phyloP scores from a whole-genome alignment of 495 filamentous ascomycete genomes.

The Trichoderma asperelloides region DNA sequence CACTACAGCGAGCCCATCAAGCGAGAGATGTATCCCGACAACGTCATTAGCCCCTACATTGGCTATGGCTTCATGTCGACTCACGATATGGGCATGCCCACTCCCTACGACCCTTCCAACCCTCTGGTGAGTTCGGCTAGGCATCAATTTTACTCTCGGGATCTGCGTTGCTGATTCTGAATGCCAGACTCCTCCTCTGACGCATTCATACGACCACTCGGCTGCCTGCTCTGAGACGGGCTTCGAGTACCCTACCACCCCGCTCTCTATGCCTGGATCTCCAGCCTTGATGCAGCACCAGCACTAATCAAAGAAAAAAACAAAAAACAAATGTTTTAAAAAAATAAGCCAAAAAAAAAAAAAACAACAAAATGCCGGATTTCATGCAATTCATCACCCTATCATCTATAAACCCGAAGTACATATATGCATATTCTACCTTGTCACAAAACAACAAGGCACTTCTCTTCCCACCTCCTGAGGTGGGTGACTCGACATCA shows the following conservation, averaged over 20 bases:
- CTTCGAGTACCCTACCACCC: constrained; percentile 56
- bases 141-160: constrained; percentile 23
- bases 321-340: neutral
- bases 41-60: constrained; percentile 64
- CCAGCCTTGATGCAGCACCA: constrained; percentile 38
- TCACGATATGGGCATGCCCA: constrained; percentile 57
- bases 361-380: neutral
- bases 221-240: constrained; percentile 50
- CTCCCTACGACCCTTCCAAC: constrained; percentile 54
- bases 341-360: neutral
- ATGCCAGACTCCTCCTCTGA: constrained; percentile 72
- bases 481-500: neutral
- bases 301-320: neutral
- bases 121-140: constrained; percentile 56
- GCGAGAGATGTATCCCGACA: constrained; percentile 49
- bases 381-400: neutral
- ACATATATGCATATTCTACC: neutral
- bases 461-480: neutral
- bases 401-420: neutral
- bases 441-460: constrained; percentile 4
- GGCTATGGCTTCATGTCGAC: constrained; percentile 68
- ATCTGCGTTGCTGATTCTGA: constrained; percentile 39
- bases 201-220: constrained; percentile 72
- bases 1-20: constrained; percentile 56
- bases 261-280: constrained; percentile 58